phyloP scores from a whole-genome alignment of 441 rosid species.

The Pelargonium citronellum region DNA sequence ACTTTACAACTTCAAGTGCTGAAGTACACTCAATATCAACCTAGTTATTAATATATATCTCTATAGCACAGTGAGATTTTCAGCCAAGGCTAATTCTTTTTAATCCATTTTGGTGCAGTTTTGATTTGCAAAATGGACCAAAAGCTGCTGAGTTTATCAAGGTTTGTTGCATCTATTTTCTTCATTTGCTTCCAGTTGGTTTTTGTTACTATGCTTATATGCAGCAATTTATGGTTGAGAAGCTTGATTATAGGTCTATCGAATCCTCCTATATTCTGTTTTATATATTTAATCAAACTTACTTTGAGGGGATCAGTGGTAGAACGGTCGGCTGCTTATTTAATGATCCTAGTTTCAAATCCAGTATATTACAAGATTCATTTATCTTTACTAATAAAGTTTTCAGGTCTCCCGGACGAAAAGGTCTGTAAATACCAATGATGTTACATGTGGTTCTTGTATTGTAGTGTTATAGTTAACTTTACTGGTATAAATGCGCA shows the following conservation, averaged over 20 bases:
- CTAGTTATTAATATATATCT: too few species aligned
- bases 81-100: background rate
- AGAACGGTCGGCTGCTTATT: too few species aligned
- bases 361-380: too few species aligned
- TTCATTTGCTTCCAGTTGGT: slow-evolving; percentile 1
- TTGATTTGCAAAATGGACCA: slow-evolving; percentile 83
- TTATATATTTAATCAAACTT: too few species aligned
- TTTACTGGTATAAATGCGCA: background rate
- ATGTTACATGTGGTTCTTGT: background rate
- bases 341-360: too few species aligned
- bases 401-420: too few species aligned
- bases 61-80: background rate
- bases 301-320: too few species aligned
- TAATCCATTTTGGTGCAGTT: slow-evolving; percentile 39
- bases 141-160: slow-evolving; percentile 85
- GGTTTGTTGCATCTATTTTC: slow-evolving; percentile 42
- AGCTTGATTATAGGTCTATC: background rate
- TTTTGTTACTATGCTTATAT: background rate
- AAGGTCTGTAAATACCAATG: background rate
- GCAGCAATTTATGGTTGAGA: background rate
- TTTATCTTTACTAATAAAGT: too few species aligned
- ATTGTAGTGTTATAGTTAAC: background rate
- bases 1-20: too few species aligned
- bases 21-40: too few species aligned
- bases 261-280: too few species aligned